Conservation (phyloP, 805 yeast species). For the Vanderwaltozyma tropicalis region DNA sequence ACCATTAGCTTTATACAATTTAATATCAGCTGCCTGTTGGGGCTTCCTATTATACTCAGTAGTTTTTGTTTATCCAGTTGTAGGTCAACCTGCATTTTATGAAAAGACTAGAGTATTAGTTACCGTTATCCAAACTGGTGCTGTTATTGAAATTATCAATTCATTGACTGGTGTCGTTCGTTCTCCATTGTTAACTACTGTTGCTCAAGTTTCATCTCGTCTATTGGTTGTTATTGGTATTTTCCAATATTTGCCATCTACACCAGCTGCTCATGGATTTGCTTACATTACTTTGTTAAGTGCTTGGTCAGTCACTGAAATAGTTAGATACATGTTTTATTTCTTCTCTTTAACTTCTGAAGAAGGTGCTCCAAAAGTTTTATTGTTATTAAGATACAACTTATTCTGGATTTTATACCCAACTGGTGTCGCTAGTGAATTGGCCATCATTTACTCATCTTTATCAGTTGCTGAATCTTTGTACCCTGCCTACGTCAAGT, state of each 20-base stretch:
- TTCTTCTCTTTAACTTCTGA: constrained; percentile 18
- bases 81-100: constrained; percentile 61
- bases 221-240: constrained; percentile 75
- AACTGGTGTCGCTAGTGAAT: constrained; percentile 81
- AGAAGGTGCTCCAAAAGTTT: constrained; percentile 46
- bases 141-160: constrained; percentile 72
- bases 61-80: constrained; percentile 28
- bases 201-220: constrained; percentile 80
- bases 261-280: constrained; percentile 34
- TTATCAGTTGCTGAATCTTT: constrained; percentile 53
- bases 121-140: constrained; percentile 64
- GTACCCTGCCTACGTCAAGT: constrained; percentile 42
- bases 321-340: constrained; percentile 80
- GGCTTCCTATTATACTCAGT: constrained; percentile 38
- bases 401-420: constrained; percentile 80
- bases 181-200: constrained; percentile 76
- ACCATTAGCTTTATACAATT: constrained; percentile 39
- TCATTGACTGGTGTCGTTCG: constrained; percentile 70
- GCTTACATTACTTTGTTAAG: constrained; percentile 57
- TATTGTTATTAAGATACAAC: constrained; percentile 73
- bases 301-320: constrained; percentile 94
- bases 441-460: constrained; percentile 56
- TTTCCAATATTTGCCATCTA: constrained; percentile 68
- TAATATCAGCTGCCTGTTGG: constrained; percentile 47
- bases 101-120: constrained; percentile 47